A percentile compares a stretch with the other conserved stretches of the same genome.
Evolutionary conservation across 495 filamentous ascomycete genomes (phyloP).

Genomic region (Astrothelium macrocarpum): DNA sequence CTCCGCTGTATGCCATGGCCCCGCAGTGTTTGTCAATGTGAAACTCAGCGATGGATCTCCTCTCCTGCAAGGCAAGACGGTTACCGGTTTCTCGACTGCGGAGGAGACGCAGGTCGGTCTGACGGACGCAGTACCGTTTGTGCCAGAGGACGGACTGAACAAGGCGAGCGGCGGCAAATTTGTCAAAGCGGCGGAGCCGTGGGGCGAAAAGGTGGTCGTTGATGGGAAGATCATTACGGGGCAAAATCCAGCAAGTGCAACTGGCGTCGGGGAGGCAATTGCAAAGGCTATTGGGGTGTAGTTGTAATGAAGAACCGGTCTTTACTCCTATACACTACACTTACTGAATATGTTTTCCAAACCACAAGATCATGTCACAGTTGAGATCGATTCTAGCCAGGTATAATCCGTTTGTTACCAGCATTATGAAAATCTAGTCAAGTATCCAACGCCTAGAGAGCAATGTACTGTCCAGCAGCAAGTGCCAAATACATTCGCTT

Average conservation of each 20-base stretch:
- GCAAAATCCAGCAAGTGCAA: conserved; percentile 62
- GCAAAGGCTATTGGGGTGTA: conserved; percentile 22
- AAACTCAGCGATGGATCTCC: conserved; percentile 41
- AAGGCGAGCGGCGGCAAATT: conserved; percentile 43
- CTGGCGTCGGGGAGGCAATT: conserved; percentile 45
- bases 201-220: conserved; percentile 51
- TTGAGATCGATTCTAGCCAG: too few relatives aligned
- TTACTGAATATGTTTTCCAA: too few relatives aligned
- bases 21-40: conserved; percentile 48
- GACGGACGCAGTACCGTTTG: conserved; percentile 49
- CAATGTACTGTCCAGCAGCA: too few relatives aligned
- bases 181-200: conserved; percentile 49
- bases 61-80: conserved; percentile 44
- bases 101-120: conserved; percentile 52
- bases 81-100: conserved; percentile 59
- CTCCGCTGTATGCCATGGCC: conserved; percentile 18
- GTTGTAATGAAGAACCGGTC: background rate
- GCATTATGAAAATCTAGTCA: too few relatives aligned
- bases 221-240: conserved; percentile 56
- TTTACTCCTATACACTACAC: too few relatives aligned
- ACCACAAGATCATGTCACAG: too few relatives aligned
- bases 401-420: too few relatives aligned
- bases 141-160: conserved; percentile 51
- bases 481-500: too few relatives aligned
- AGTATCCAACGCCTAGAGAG: too few relatives aligned